These are phyloP conservation scores for Talaromyces borbonicus DNA, from an alignment of 495 filamentous ascomycete genomes.

Conservation along the genomic window DNA sequence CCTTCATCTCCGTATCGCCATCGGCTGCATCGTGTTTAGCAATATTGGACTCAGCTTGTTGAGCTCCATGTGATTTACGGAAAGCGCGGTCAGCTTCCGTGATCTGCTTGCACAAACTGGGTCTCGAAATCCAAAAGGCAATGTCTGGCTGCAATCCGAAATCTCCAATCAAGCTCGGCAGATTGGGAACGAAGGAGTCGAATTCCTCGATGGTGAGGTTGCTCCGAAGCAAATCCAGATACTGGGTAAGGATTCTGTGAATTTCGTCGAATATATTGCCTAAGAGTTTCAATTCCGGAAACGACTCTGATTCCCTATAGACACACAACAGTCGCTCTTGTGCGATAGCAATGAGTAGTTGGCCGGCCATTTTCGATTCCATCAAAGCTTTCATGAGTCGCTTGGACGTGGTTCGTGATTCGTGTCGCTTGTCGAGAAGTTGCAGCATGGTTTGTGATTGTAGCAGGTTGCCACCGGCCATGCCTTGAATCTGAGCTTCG, in stretches of 20 bases:
- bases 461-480: conserved; percentile 76
- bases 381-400: conserved; percentile 71
- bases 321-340: conserved; percentile 77
- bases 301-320: conserved; percentile 53
- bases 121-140: conserved; percentile 79
- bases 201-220: conserved; percentile 71
- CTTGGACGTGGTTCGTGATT: conserved; percentile 54
- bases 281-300: conserved; percentile 69
- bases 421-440: conserved; percentile 68
- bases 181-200: conserved; percentile 66
- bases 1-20: conserved; percentile 26
- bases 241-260: conserved; percentile 73
- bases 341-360: conserved; percentile 78
- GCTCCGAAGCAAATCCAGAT: conserved; percentile 76
- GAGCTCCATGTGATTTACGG: conserved; percentile 9
- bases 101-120: conserved; percentile 51
- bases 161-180: conserved; percentile 61
- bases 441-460: conserved; percentile 68
- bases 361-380: conserved; percentile 59
- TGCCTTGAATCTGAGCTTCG: conserved; percentile 71
- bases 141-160: conserved; percentile 73
- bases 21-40: conserved; percentile 13
- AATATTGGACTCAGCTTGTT: conserved; percentile 7
- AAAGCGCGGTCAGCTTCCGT: conserved; percentile 30
- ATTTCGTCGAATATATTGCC: conserved; percentile 84